Evolutionary conservation across 352 stramenopile genomes (phyloP), one percentile per base, ranked within the genome.

Genomic region (Globisporangium perplexum): DNA sequence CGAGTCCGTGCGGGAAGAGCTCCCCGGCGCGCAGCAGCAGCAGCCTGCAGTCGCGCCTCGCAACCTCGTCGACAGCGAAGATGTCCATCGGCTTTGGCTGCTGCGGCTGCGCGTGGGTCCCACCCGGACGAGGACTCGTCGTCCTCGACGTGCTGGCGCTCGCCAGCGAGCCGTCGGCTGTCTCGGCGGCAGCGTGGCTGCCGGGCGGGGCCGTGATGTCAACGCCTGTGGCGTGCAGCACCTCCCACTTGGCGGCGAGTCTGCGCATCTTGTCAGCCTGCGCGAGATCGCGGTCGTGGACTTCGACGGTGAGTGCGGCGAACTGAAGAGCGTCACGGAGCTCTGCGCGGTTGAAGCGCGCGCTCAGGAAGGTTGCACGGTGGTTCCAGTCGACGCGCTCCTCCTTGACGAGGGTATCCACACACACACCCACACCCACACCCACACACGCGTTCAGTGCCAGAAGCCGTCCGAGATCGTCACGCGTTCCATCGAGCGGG

Each of bases 271-370:
- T 62, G 5, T 61, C 50, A 4, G 60, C 43, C 31, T 88, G 62
- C 28, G 68, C 53, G 2, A 86, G 60, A 50, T 94, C 83, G 51
- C 83, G 79, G 50, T 92, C 83, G 36, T 83, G 81, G 24, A 94
- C 43, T 53, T 88, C 77, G 8, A 94, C 54, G 0, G 56, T 50
- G 12, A 94, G 43, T 1, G 60, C 17, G 0, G 58, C 55, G 22
- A 62, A 67, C 18, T 74, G 57, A n/a, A 92, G 57, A 10, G 63
- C 65, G 43, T 94, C 74, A 7, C 76, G 50, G 3, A 94, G 64
- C 42, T 74, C 65, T 0, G 57, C 33, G 6, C 59, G 35, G 5
- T 81, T 45, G 36, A 77, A 83, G 12, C 71, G 66, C 5, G 64
- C 62, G 15, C 66, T 71, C 2, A 93, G 55, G 17, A 92, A 60